phyloP scores from a whole-genome alignment of 208 protist species.

The Leishmania gerbilli region DNA sequence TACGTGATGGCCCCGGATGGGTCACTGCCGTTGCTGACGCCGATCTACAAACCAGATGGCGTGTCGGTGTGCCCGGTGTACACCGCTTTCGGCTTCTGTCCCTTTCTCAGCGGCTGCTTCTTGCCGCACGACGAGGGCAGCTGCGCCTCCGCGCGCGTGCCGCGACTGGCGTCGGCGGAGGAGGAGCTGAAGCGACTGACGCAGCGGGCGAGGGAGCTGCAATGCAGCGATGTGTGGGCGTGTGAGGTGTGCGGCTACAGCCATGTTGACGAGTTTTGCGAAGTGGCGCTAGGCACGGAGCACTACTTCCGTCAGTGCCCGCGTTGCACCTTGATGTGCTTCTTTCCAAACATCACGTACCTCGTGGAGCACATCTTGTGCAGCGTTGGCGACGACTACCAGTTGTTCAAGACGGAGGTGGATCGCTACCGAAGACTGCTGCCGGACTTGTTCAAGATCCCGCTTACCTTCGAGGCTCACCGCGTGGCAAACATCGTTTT shows the following conservation, averaged over 20 bases:
- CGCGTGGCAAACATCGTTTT: slow-evolving; percentile 76
- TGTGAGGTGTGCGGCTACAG: slow-evolving; percentile 82
- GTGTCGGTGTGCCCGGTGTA: slow-evolving; percentile 69
- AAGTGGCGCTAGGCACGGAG: slow-evolving; percentile 65
- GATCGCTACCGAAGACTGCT: slow-evolving; percentile 65
- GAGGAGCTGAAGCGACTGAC: slow-evolving; percentile 64
- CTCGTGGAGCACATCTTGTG: slow-evolving; percentile 71
- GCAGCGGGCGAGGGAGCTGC: slow-evolving; percentile 39
- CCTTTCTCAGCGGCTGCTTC: slow-evolving; percentile 71
- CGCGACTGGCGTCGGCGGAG: slow-evolving; percentile 34
- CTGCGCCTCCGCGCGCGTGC: slow-evolving; percentile 30
- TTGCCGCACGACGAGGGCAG: slow-evolving; percentile 53
- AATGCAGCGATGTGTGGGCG: slow-evolving; percentile 52
- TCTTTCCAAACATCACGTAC: slow-evolving; percentile 82
- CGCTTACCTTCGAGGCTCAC: slow-evolving; percentile 85
- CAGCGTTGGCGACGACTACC: slow-evolving; percentile 81
- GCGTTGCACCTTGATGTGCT: slow-evolving; percentile 78
- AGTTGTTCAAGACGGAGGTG: slow-evolving; percentile 78
- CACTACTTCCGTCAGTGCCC: slow-evolving; percentile 79
- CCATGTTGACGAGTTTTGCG: slow-evolving; percentile 55
- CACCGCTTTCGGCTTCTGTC: slow-evolving; percentile 80
- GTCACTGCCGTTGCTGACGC: slow-evolving; percentile 46
- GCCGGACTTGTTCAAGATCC: slow-evolving; percentile 83
- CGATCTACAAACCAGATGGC: slow-evolving; percentile 21
- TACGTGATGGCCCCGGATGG: slow-evolving; percentile 32